phyloP scores from a whole-genome alignment of 768 basidiomycete species.

The Amanita rubescens region DNA sequence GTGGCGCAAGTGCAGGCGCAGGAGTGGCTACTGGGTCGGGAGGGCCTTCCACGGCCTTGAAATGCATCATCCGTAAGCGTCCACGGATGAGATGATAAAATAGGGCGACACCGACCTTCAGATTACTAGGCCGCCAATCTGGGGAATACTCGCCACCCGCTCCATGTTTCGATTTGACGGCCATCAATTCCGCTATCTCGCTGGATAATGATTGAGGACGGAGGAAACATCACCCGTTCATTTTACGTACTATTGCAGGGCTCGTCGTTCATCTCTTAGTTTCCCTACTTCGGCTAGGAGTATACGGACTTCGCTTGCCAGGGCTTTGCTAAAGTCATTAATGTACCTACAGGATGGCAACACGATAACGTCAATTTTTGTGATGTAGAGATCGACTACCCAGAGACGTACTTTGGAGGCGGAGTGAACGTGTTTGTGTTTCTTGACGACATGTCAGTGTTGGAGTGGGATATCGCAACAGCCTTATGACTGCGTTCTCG shows the following conservation, averaged over 20 bases:
- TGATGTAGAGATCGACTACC: background rate
- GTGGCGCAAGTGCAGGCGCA: conserved; percentile 39
- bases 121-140: conserved; percentile 60
- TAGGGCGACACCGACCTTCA: conserved; percentile 5
- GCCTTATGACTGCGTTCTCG: too few relatives aligned
- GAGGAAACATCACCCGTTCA: too few relatives aligned
- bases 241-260: conserved; percentile 63
- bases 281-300: conserved; percentile 76
- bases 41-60: conserved; percentile 28
- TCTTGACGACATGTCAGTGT: background rate
- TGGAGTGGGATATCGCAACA: background rate
- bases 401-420: conserved; percentile 14
- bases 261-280: conserved; percentile 66
- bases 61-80: conserved; percentile 1
- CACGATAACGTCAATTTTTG: background rate
- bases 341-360: conserved; percentile 39
- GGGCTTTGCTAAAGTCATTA: conserved; percentile 78
- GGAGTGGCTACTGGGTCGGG: conserved; percentile 21
- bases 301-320: conserved; percentile 73
- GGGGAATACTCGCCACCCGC: conserved; percentile 72
- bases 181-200: conserved; percentile 81
- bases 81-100: background rate
- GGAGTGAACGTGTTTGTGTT: conserved; percentile 5
- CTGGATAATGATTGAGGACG: conserved; percentile 25
- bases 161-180: conserved; percentile 75